Evolutionary conservation across 2,329 filamentous ascomycete species (phyloP), one percentile per base, ranked within the genome.

Genomic region (Cercospora citrullina): DNA sequence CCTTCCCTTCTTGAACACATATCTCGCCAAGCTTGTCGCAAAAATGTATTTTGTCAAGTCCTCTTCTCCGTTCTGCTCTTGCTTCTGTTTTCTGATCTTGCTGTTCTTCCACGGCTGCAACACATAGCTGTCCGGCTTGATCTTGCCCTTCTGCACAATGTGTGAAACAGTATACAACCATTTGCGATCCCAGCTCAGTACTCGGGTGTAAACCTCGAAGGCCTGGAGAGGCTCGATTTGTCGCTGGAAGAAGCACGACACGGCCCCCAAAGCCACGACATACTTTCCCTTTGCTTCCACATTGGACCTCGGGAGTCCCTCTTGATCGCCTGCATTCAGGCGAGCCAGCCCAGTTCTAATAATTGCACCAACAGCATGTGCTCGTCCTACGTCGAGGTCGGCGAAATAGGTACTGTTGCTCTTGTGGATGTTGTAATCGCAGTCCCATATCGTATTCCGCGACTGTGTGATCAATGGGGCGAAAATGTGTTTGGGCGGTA

Each of bases 351-450:
- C 83, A 18, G 80, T 81, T 14, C 82, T 79, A 39, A 85, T 79
- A 0, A 85, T 72, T 1, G 79, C 79, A 7, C 89, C 90, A 63
- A 96, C 88, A 8, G 95, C 87, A 71, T 96, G 91, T 0, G 91
- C 91, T 66, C 95, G 91, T 45, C 90, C 88, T 68, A 94, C 87
- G 80, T 96, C 93, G 72, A 96, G 88, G 79, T 96, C 93, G 72
- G 89, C 84, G 77, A 96, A 96, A 83, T 96, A 96, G 31, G 93
- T 96, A 73, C 87, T 88, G 82, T 93, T 92, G 69, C 89, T 89
- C 78, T 94, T 93, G 84, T 94, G 91, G 53, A 93, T 77, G 81
- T 95, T 94, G 82, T 93, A 93, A 81, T 97, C 94, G 75, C 90
- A 92, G 80, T 96, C 93, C 73, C 91, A 85, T 64, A 91, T 81